A percentile compares a stretch with the other conserved stretches of the same genome.
phyloP scores from a whole-genome alignment of 2,329 filamentous ascomycete genomes.

The Cadophora sp. region DNA sequence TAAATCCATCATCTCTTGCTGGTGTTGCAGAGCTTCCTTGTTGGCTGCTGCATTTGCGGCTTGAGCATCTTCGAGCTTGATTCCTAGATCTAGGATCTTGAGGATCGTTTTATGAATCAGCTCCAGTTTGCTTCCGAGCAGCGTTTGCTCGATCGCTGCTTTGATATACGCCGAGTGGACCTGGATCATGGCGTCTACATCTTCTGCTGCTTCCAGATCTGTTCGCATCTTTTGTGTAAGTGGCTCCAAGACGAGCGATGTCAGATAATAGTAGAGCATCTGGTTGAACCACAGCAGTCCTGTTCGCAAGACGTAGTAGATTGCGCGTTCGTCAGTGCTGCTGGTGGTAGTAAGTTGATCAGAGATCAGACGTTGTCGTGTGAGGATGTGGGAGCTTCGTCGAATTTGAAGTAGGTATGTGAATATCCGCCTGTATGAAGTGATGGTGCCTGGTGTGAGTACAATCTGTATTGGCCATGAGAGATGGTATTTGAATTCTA shows the following conservation, averaged over 20 bases:
- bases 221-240: slow-evolving; percentile 61
- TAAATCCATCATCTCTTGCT: slow-evolving; percentile 41
- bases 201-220: slow-evolving; percentile 65
- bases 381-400: slow-evolving; percentile 71
- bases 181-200: slow-evolving; percentile 82
- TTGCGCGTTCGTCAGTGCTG: slow-evolving; percentile 51
- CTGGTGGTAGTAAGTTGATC: slow-evolving; percentile 48
- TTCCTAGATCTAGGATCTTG: slow-evolving; percentile 77
- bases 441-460: slow-evolving; percentile 68
- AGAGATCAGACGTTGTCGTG: slow-evolving; percentile 56
- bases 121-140: slow-evolving; percentile 71
- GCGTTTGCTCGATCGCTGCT: slow-evolving; percentile 69
- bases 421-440: slow-evolving; percentile 74
- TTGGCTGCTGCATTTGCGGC: slow-evolving; percentile 41
- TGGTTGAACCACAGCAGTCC: slow-evolving; percentile 81
- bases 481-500: slow-evolving; percentile 74
- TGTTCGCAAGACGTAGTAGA: slow-evolving; percentile 68
- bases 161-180: slow-evolving; percentile 70
- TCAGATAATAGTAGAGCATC: slow-evolving; percentile 77
- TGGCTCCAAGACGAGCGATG: slow-evolving; percentile 72
- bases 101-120: slow-evolving; percentile 77
- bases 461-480: slow-evolving; percentile 75
- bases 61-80: slow-evolving; percentile 70
- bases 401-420: slow-evolving; percentile 80
- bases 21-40: slow-evolving; percentile 34